phyloP scores from a whole-genome alignment of 2,329 filamentous ascomycete genomes.

The Exophiala spinifera region DNA sequence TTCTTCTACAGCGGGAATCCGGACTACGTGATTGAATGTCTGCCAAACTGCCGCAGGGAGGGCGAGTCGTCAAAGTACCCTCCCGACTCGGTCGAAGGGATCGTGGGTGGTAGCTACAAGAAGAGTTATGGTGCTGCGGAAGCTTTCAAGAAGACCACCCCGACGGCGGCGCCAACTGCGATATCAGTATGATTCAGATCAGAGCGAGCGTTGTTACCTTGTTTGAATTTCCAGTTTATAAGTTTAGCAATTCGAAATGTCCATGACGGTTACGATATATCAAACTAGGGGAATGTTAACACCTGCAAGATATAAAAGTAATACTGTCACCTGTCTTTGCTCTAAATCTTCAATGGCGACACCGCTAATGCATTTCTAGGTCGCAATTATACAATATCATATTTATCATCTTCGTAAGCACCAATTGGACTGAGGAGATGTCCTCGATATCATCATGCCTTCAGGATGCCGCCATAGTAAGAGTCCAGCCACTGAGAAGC shows the following conservation, averaged over 20 bases:
- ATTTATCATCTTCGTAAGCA: neutral
- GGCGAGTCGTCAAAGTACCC: slow-evolving; percentile 40
- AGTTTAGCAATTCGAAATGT: no score
- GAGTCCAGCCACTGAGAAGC: slow-evolving; percentile 48
- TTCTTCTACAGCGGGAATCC: slow-evolving; percentile 37
- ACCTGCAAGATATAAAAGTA: no score
- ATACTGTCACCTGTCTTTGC: no score
- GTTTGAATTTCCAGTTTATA: no score
- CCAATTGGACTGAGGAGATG: neutral
- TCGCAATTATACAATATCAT: neutral
- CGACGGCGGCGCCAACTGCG: neutral
- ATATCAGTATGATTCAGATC: neutral
- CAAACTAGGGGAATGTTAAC: no score
- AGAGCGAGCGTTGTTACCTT: no score
- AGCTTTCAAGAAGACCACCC: slow-evolving; percentile 6
- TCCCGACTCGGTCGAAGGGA: slow-evolving; percentile 44
- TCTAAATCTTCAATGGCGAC: no score
- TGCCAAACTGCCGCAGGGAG: slow-evolving; percentile 40
- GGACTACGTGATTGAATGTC: slow-evolving; percentile 42
- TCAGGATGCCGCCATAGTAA: slow-evolving; percentile 51
- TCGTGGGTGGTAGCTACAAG: slow-evolving; percentile 41
- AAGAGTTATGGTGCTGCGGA: slow-evolving; percentile 39
- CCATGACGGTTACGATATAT: no score
- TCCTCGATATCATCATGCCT: slow-evolving; percentile 6
- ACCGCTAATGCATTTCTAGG: neutral